These are phyloP conservation scores for Westerdykella ornata DNA, from an alignment of 2,329 filamentous ascomycete genomes.

Conservation along the genomic window DNA sequence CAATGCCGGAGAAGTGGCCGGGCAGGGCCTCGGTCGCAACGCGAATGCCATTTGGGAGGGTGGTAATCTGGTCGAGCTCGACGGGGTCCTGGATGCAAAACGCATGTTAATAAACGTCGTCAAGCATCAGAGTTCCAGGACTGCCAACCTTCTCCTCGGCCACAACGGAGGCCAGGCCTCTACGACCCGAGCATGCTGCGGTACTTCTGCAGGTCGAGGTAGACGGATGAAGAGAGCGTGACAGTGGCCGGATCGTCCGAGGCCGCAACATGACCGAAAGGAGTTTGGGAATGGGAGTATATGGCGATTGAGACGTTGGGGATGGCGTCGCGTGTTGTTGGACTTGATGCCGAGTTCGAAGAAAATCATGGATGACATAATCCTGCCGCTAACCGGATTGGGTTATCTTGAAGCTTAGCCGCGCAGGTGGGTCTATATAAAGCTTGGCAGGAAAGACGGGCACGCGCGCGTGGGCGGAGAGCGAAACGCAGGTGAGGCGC, in stretches of 20 bases:
- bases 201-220: constrained; percentile 14
- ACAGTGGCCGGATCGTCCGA: constrained; percentile 22
- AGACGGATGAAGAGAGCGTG: constrained; percentile 21
- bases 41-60: constrained; percentile 82
- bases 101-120: constrained; percentile 4
- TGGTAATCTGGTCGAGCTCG: constrained; percentile 81
- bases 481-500: too few species aligned
- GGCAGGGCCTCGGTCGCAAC: constrained; percentile 92
- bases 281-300: too few species aligned
- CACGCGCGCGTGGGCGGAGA: too few species aligned
- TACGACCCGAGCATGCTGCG: constrained; percentile 16
- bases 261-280: constrained; percentile 26
- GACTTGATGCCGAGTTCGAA: too few species aligned
- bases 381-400: too few species aligned
- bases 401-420: too few species aligned
- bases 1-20: constrained; percentile 89
- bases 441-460: too few species aligned
- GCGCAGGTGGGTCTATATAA: too few species aligned
- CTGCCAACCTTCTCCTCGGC: constrained; percentile 32
- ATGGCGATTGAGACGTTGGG: too few species aligned
- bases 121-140: constrained; percentile 2
- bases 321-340: too few species aligned
- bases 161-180: constrained; percentile 26
- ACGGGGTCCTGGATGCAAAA: constrained; percentile 59
- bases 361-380: too few species aligned